phyloP scores from a whole-genome alignment of 805 yeast species.

The Ogataea nakhonphanomensis region DNA sequence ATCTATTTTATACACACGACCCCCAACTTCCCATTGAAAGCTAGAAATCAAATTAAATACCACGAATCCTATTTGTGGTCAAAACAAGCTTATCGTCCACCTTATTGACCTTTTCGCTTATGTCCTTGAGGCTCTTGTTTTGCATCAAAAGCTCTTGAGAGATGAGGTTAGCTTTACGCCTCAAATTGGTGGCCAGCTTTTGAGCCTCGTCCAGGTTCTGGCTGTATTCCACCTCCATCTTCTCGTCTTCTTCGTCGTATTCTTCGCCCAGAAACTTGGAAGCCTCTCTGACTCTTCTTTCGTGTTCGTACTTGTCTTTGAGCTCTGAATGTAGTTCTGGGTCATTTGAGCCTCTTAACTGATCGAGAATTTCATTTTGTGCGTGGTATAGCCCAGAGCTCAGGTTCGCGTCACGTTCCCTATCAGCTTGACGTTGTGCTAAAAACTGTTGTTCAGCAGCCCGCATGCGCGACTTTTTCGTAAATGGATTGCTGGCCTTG shows the following conservation, averaged over 20 bases:
- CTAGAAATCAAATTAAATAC: slow-evolving; percentile 20
- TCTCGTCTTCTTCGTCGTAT: slow-evolving; percentile 85
- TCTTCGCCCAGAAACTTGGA: slow-evolving; percentile 77
- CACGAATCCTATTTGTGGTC: slow-evolving; percentile 32
- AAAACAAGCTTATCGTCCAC: slow-evolving; percentile 69
- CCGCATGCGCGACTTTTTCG: slow-evolving; percentile 68
- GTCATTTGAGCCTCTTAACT: slow-evolving; percentile 39
- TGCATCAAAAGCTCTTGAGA: slow-evolving; percentile 78
- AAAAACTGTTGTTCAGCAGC: slow-evolving; percentile 71
- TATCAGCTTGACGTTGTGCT: slow-evolving; percentile 38
- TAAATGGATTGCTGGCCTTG: slow-evolving; percentile 82
- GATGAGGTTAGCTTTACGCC: slow-evolving; percentile 66
- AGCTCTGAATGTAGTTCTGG: slow-evolving; percentile 27
- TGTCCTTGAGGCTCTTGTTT: slow-evolving; percentile 64
- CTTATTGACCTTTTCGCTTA: slow-evolving; percentile 81
- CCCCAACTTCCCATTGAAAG: not conserved
- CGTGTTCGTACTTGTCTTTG: slow-evolving; percentile 46
- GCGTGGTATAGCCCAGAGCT: slow-evolving; percentile 26
- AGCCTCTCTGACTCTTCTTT: slow-evolving; percentile 54
- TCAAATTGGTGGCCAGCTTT: slow-evolving; percentile 64
- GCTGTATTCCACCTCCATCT: slow-evolving; percentile 84
- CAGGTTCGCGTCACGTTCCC: slow-evolving; percentile 28
- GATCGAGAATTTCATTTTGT: slow-evolving; percentile 36
- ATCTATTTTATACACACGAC: not conserved
- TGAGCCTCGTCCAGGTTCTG: slow-evolving; percentile 77